These are phyloP conservation scores for Sphagnurus paluster DNA, from an alignment of 1,284 basidiomycete species.

Conservation along the genomic window DNA sequence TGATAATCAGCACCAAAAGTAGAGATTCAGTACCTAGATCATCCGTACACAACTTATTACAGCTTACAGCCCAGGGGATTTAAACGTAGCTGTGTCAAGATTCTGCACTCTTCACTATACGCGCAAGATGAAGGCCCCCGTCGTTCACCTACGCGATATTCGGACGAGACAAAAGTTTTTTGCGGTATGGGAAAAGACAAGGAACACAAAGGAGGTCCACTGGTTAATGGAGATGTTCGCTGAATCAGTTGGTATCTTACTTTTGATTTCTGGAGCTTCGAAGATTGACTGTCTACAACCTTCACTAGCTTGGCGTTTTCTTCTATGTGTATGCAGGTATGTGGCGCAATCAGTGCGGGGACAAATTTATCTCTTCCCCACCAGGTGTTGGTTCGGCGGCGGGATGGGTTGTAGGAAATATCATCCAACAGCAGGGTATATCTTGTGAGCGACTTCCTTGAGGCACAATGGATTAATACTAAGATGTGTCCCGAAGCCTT, in stretches of 20 bases:
- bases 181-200: conserved; percentile 51
- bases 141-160: conserved; percentile 44
- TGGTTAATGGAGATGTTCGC: conserved; percentile 59
- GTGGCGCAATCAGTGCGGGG: conserved; percentile 6
- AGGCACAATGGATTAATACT: not conserved
- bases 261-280: not conserved
- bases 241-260: conserved; percentile 45
- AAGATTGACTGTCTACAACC: not conserved
- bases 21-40: too few species aligned
- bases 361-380: not conserved
- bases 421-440: conserved; percentile 39
- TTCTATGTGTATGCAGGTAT: conserved; percentile 53
- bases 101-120: too few species aligned
- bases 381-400: conserved; percentile 62
- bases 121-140: conserved; percentile 22
- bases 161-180: conserved; percentile 39
- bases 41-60: too few species aligned
- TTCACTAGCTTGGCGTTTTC: conserved; percentile 36
- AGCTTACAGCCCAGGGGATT: too few species aligned
- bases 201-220: conserved; percentile 46
- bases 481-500: conserved; percentile 42
- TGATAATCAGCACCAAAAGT: too few species aligned
- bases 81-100: too few species aligned
- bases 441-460: conserved; percentile 45
- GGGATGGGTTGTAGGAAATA: conserved; percentile 51